A percentile compares a stretch with the other conserved stretches of the same genome.
Evolutionary conservation across 2,329 filamentous ascomycete genomes (phyloP).

Genomic region (Diaporthe nobilis): DNA sequence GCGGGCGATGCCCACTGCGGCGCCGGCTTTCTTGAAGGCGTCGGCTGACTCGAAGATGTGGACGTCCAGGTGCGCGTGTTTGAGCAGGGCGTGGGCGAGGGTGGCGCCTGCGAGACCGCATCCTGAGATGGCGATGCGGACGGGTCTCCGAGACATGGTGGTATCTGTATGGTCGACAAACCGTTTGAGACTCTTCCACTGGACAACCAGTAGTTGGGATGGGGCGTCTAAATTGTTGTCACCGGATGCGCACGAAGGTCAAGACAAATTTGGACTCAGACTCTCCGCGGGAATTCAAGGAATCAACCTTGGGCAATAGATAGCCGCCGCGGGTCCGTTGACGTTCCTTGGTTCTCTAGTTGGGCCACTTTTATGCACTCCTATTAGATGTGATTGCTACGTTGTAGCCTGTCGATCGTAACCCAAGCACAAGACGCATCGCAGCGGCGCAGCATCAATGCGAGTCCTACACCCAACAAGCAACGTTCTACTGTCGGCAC

Average conservation of each 20-base stretch:
- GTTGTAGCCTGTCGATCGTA: not conserved
- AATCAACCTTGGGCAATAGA: not conserved
- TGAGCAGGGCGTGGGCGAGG: conserved; percentile 26
- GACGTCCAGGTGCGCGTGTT: conserved; percentile 25
- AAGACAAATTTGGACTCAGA: not conserved
- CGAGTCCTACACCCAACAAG: not conserved
- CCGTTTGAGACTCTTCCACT: not conserved
- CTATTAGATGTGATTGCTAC: not conserved
- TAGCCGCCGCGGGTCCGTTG: not conserved
- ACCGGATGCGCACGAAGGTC: not conserved
- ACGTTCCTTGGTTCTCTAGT: not conserved
- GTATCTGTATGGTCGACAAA: not conserved
- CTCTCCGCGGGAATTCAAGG: not conserved
- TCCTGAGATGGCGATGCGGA: conserved; percentile 44
- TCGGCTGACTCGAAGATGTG: conserved; percentile 26
- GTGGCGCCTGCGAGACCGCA: conserved; percentile 44
- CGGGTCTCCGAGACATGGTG: conserved; percentile 26
- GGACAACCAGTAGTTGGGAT: not conserved
- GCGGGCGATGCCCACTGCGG: conserved; percentile 5
- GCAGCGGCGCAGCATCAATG: conserved; percentile 10
- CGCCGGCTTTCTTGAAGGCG: conserved; percentile 21
- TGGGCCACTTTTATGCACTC: not conserved
- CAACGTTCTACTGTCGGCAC: not conserved
- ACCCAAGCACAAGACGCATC: not conserved
- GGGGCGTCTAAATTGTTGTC: not conserved